These are phyloP conservation scores for Penicillium sp. DNA, from an alignment of 2,329 filamentous ascomycete species.

Conservation along the genomic window DNA sequence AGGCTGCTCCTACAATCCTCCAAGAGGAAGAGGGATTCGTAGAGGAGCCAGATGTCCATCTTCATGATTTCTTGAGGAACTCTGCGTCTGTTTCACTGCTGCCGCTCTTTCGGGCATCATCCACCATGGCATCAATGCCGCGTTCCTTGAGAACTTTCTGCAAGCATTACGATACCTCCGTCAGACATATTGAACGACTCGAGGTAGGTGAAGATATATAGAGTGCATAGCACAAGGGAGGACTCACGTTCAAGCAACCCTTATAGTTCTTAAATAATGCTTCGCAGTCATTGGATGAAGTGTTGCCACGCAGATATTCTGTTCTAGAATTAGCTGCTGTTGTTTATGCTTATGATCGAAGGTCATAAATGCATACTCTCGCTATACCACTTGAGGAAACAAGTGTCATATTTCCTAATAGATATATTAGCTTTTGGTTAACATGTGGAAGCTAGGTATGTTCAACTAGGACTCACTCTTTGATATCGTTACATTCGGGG, in stretches of 20 bases:
- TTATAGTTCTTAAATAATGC: constrained; percentile 86
- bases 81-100: constrained; percentile 82
- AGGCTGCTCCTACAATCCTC: background rate
- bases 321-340: constrained; percentile 15
- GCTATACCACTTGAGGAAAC: constrained; percentile 99
- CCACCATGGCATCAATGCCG: constrained; percentile 89
- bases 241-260: constrained; percentile 73
- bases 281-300: constrained; percentile 82
- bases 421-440: background rate
- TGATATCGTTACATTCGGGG: constrained; percentile 90
- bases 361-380: constrained; percentile 65
- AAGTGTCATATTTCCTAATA: constrained; percentile 84
- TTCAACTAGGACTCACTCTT: constrained; percentile 66
- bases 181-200: background rate
- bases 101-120: constrained; percentile 78
- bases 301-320: constrained; percentile 89
- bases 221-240: background rate
- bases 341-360: background rate
- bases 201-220: background rate
- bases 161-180: constrained; percentile 1
- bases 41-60: background rate
- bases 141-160: constrained; percentile 82
- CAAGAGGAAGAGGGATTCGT: no score
- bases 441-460: constrained; percentile 6
- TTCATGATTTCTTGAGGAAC: constrained; percentile 52